phyloP scores from a whole-genome alignment of 2,329 filamentous ascomycete genomes.

The Venturia aucupariae region DNA sequence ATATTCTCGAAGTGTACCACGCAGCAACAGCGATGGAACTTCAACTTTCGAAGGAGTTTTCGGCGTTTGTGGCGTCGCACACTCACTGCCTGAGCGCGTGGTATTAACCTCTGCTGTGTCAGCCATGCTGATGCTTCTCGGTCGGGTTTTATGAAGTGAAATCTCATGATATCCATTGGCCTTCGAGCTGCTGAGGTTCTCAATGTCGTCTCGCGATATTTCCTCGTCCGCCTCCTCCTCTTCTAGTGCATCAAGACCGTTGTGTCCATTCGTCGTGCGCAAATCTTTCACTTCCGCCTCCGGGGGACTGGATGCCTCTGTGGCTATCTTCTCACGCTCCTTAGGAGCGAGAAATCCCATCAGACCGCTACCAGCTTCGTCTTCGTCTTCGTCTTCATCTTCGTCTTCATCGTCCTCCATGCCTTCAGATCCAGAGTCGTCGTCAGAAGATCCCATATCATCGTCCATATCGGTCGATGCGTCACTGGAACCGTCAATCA shows the following conservation, averaged over 20 bases:
- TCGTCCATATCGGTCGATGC: slow-evolving; percentile 22
- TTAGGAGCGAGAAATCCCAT: slow-evolving; percentile 36
- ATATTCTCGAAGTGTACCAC: slow-evolving; percentile 86
- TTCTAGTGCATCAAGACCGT: slow-evolving; percentile 24
- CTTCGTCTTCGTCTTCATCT: slow-evolving; percentile 38
- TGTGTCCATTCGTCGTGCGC: slow-evolving; percentile 17
- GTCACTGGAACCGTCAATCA: slow-evolving; percentile 32
- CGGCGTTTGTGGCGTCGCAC: slow-evolving; percentile 11
- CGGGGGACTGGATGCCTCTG: slow-evolving; percentile 1
- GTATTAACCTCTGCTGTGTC: background rate
- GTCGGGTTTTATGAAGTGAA: background rate
- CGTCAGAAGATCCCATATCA: slow-evolving; percentile 29
- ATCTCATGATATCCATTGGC: background rate
- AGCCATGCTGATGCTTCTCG: slow-evolving; percentile 2
- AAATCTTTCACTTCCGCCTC: slow-evolving; percentile 2
- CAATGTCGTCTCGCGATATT: background rate
- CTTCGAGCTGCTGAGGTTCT: background rate
- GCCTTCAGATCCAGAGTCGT: slow-evolving; percentile 21
- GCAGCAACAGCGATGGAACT: slow-evolving; percentile 65
- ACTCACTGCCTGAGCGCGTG: background rate
- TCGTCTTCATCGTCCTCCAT: slow-evolving; percentile 21
- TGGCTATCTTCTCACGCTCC: slow-evolving; percentile 15
- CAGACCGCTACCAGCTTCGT: slow-evolving; percentile 35
- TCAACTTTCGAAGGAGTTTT: slow-evolving; percentile 40
- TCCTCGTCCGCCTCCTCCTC: slow-evolving; percentile 26